Evolutionary conservation across 1,139 yeast genomes (phyloP).

Genomic region (Taiozyma sp.): DNA sequence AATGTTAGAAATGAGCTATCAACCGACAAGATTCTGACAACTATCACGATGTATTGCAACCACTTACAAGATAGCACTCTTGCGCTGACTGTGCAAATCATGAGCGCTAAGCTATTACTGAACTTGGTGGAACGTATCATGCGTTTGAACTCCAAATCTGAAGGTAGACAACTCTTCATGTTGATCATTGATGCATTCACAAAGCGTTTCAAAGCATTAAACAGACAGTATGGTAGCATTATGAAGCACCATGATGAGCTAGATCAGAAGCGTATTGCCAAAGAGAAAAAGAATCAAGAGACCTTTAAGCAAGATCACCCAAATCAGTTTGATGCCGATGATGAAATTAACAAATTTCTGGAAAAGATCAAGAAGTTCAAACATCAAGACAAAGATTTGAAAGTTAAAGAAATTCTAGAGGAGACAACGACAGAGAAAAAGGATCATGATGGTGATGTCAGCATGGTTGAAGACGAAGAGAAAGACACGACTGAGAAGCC

Average conservation of each 20-base stretch:
- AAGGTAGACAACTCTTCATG: conserved; percentile 80
- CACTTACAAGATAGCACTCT: conserved; percentile 77
- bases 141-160: conserved; percentile 60
- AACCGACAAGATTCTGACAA: conserved; percentile 81
- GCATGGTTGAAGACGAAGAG: conserved; percentile 20
- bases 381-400: conserved; percentile 5
- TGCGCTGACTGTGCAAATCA: conserved; percentile 88
- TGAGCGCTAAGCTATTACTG: conserved; percentile 89
- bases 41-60: conserved; percentile 77
- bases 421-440: conserved; percentile 2
- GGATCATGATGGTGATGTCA: conserved; percentile 26
- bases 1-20: conserved; percentile 83
- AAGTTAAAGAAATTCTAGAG: conserved; percentile 7
- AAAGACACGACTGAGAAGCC: conserved; percentile 1
- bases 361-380: conserved; percentile 20
- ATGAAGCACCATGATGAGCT: conserved; percentile 55
- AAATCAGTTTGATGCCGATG: conserved; percentile 18
- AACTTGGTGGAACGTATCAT: conserved; percentile 86
- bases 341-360: conserved; percentile 18
- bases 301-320: conserved; percentile 35
- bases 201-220: conserved; percentile 70
- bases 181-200: conserved; percentile 85
- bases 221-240: conserved; percentile 64
- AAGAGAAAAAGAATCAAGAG: conserved; percentile 40
- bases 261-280: conserved; percentile 37